phyloP scores from a whole-genome alignment of 441 rosid species.

The Bruguiera hainesii region DNA sequence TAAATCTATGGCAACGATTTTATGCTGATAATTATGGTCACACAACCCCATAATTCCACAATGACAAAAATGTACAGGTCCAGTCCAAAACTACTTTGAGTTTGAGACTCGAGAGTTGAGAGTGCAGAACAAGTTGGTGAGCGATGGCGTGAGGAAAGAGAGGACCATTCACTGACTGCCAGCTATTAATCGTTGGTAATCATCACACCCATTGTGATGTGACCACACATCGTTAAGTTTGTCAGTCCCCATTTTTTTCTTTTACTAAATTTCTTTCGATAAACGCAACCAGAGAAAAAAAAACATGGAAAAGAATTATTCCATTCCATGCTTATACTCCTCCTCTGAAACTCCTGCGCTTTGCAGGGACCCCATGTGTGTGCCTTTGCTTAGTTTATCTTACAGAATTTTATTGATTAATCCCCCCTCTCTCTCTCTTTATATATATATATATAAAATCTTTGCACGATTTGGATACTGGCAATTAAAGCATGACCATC shows the following conservation, averaged over 20 bases:
- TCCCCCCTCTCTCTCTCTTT: neutral
- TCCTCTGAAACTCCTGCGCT: neutral
- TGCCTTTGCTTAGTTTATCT: neutral
- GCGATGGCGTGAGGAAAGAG: neutral
- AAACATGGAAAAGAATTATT: too few species aligned
- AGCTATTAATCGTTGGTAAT: too few species aligned
- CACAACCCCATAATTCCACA: too few species aligned
- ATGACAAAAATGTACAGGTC: neutral
- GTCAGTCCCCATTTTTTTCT: slow-evolving; percentile 27
- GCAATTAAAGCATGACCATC: too few species aligned
- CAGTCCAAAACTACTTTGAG: too few species aligned
- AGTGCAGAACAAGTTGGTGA: too few species aligned
- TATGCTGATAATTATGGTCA: too few species aligned
- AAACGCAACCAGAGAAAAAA: too few species aligned
- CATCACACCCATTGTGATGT: slow-evolving; percentile 38
- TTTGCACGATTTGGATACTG: too few species aligned
- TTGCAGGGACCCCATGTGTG: neutral
- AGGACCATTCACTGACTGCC: slow-evolving; percentile 10
- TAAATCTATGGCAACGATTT: too few species aligned
- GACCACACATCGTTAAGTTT: slow-evolving; percentile 42
- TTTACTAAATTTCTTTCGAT: neutral
- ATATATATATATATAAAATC: neutral
- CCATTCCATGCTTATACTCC: neutral
- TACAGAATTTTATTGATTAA: neutral
- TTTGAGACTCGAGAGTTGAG: too few species aligned